These are phyloP conservation scores for Strigomonas galati DNA, from an alignment of 208 protist species.

Conservation along the genomic window DNA sequence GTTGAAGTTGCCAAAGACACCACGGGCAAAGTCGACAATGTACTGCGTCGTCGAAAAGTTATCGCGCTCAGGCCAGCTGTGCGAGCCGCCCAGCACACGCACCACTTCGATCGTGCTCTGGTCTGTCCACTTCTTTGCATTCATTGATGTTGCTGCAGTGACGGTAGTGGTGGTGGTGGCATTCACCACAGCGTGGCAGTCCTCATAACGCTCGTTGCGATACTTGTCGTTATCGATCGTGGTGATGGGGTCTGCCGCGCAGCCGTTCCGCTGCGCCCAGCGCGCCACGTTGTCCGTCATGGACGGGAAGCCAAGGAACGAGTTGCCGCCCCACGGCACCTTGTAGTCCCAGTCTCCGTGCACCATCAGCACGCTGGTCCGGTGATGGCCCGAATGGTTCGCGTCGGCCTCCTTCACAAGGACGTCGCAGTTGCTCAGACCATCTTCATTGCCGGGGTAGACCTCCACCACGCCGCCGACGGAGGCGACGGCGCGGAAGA, in stretches of 20 bases:
- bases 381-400: neutral
- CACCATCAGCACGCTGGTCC: constrained; percentile 63
- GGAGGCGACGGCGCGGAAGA: constrained; percentile 47
- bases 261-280: constrained; percentile 47
- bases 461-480: constrained; percentile 62
- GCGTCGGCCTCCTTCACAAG: constrained; percentile 16
- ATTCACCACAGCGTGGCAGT: constrained; percentile 19
- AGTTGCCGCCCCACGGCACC: constrained; percentile 60
- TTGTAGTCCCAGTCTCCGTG: constrained; percentile 57
- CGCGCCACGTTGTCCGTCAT: constrained; percentile 32
- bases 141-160: no score
- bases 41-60: constrained; percentile 74
- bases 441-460: constrained; percentile 50
- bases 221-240: constrained; percentile 48
- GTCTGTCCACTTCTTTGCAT: neutral
- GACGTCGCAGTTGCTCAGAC: constrained; percentile 34
- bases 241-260: constrained; percentile 10
- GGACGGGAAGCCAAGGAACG: constrained; percentile 48
- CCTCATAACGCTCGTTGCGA: constrained; percentile 40
- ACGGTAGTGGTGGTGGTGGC: no score
- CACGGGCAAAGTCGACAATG: constrained; percentile 47
- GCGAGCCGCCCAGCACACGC: constrained; percentile 27
- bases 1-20: constrained; percentile 26
- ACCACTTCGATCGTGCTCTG: constrained; percentile 48
- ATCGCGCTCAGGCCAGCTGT: constrained; percentile 47